Conservation (phyloP, 352 stramenopile genomes). For the Pythium insidiosum region DNA sequence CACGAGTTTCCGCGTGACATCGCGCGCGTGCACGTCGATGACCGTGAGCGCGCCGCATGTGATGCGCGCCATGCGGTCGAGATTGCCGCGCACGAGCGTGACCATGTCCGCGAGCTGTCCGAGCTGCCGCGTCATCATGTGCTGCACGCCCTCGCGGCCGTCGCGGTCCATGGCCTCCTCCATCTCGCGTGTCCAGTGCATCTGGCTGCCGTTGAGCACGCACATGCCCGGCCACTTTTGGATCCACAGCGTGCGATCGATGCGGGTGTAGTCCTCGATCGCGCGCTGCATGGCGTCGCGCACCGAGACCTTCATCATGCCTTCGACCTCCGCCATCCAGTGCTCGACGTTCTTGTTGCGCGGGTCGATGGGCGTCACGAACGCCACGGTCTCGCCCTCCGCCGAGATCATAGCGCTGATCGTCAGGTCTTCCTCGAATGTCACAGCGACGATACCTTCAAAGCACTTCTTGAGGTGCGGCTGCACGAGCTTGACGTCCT, state of each 20-base stretch:
- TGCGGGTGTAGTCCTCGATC: conserved; percentile 85
- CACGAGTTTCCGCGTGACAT: conserved; percentile 91
- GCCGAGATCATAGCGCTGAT: conserved; percentile 91
- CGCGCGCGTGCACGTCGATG: conserved; percentile 94
- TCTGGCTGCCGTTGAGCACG: conserved; percentile 89
- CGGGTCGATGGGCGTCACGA: conserved; percentile 80
- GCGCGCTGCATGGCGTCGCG: conserved; percentile 82
- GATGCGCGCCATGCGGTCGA: conserved; percentile 82
- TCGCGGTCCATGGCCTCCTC: conserved; percentile 77
- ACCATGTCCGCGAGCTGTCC: conserved; percentile 92
- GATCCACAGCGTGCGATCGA: conserved; percentile 87
- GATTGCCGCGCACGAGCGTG: conserved; percentile 83
- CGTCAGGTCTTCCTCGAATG: conserved; percentile 82
- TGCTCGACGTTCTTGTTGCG: conserved; percentile 90
- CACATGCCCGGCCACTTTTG: conserved; percentile 90
- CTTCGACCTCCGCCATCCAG: conserved; percentile 93
- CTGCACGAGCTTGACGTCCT: conserved; percentile 90
- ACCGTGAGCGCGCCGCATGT: conserved; percentile 90
- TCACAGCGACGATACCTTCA: conserved; percentile 89
- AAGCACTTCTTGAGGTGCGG: conserved; percentile 94
- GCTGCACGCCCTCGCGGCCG: conserved; percentile 63
- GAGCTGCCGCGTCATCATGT: conserved; percentile 79
- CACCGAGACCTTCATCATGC: conserved; percentile 90
- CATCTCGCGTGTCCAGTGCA: conserved; percentile 92
- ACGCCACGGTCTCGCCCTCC: conserved; percentile 84